Base-by-base conservation (phyloP, 139 green algal genomes). In the Chloropicon primus region DNA sequence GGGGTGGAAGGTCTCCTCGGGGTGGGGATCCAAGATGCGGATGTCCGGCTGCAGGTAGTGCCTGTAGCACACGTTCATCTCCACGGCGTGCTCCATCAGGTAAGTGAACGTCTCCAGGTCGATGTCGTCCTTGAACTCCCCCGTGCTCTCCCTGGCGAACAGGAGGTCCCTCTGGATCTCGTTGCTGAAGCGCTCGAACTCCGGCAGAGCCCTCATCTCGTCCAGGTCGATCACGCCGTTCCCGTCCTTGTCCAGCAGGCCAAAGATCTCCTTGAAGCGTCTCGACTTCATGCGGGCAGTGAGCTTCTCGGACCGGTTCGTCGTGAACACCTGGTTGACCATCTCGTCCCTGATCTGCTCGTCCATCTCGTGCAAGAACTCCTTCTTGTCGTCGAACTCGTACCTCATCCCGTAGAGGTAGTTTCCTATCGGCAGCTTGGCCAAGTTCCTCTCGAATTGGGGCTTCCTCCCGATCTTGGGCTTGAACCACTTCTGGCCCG, bases 321-420 rank as follows among this genome's bases (percentile, higher is more conserved):
- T 62, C 10, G 41, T 62, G 41, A 62, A 73, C 2, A 71, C 71
- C 2, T 41, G 71, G 28, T 74, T 62, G 0, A 82, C 79, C 27
- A 82, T 74, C 25, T 73, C 23, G 24, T 82, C 71, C 2, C 25
- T 54, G n/a, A 74, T 78, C 54, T 83, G 78, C 27, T 76, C 28
- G 22, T 74, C 74, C 25, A 72, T 53, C 28, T 82, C 62, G 1
- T 73, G 73, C 53, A 81, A 1, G 21, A 76, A 72, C 54, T 80
- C 82, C 28, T 84, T 83, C 72, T 78, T 80, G 53, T 81, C 72
- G 3, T 80, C 72, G 53, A 75, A 79, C 76, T 93, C 85, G 23
- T 83, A 73, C 29, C 78, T 80, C 22, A 84, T 80, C 27, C 62
- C 53, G 82, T 95, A 94, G 24, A 95, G 83, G 80, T 91, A 85